Evolutionary conservation across 768 basidiomycete genomes (phyloP).

Genomic region (Rhizopogon vinicolor): DNA sequence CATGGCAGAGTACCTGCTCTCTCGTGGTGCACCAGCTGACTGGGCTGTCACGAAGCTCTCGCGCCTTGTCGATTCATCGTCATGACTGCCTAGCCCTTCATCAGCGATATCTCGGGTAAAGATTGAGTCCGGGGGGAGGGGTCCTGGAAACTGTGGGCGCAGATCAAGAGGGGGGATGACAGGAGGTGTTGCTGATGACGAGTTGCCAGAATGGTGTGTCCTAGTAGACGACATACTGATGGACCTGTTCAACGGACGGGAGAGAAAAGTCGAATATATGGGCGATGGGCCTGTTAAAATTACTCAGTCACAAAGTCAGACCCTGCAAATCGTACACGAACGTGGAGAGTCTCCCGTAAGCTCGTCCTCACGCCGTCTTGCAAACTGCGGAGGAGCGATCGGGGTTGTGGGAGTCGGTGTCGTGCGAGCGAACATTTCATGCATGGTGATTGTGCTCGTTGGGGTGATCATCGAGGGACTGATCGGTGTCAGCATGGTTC

Average conservation of each 20-base stretch:
- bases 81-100: constrained; percentile 19
- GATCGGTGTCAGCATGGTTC: constrained; percentile 32
- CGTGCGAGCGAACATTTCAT: constrained; percentile 9
- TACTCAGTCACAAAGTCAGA: neutral
- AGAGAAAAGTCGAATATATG: constrained; percentile 51
- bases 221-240: constrained; percentile 60
- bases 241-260: constrained; percentile 62
- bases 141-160: constrained; percentile 45
- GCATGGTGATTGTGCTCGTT: constrained; percentile 16
- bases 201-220: constrained; percentile 45
- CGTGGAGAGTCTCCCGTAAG: constrained; percentile 29
- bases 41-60: constrained; percentile 55
- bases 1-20: constrained; percentile 26
- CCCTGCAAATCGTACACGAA: constrained; percentile 25
- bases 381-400: constrained; percentile 18
- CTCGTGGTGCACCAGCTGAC: constrained; percentile 17
- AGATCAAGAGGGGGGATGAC: constrained; percentile 58
- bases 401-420: constrained; percentile 25
- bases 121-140: constrained; percentile 20
- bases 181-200: constrained; percentile 34
- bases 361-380: constrained; percentile 24
- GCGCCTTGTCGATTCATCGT: constrained; percentile 42
- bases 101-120: constrained; percentile 18
- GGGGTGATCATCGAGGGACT: constrained; percentile 23
- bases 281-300: constrained; percentile 41